These are phyloP conservation scores for Globisporangium acanthophoron DNA, from an alignment of 352 stramenopile species.

Conservation along the genomic window DNA sequence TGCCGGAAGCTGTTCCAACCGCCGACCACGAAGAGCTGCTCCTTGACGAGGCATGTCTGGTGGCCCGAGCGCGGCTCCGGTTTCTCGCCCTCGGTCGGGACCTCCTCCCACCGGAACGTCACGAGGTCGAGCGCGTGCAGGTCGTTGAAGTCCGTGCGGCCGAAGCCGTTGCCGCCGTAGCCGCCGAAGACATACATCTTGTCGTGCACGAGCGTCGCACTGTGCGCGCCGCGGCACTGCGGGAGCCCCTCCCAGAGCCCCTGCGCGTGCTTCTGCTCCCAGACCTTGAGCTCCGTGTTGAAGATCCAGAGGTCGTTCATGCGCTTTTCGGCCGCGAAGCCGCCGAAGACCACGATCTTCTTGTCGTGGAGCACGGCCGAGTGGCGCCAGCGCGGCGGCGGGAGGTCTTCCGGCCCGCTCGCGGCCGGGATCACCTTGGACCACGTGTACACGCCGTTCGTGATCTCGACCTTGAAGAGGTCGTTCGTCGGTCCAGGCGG, in stretches of 20 bases:
- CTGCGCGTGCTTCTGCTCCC: slow-evolving; percentile 88
- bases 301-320: slow-evolving; percentile 98
- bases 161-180: slow-evolving; percentile 94
- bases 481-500: slow-evolving; percentile 93
- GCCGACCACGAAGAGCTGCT: slow-evolving; percentile 93
- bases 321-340: slow-evolving; percentile 89
- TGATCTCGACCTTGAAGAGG: slow-evolving; percentile 92
- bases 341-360: slow-evolving; percentile 92
- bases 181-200: slow-evolving; percentile 95
- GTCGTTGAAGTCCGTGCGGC: slow-evolving; percentile 94
- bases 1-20: slow-evolving; percentile 95
- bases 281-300: slow-evolving; percentile 90
- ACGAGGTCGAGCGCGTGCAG: slow-evolving; percentile 89
- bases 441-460: slow-evolving; percentile 70
- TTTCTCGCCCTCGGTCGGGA: slow-evolving; percentile 82
- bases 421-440: slow-evolving; percentile 42
- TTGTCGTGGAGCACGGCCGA: slow-evolving; percentile 77
- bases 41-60: slow-evolving; percentile 85
- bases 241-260: slow-evolving; percentile 88
- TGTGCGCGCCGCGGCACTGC: slow-evolving; percentile 90
- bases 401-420: slow-evolving; percentile 46
- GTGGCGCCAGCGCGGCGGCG: slow-evolving; percentile 79
- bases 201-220: slow-evolving; percentile 77
- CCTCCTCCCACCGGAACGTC: slow-evolving; percentile 89
- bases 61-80: slow-evolving; percentile 92